These are phyloP conservation scores for Leucoagaricus sp. DNA, from an alignment of 1,284 basidiomycete genomes.

Conservation along the genomic window DNA sequence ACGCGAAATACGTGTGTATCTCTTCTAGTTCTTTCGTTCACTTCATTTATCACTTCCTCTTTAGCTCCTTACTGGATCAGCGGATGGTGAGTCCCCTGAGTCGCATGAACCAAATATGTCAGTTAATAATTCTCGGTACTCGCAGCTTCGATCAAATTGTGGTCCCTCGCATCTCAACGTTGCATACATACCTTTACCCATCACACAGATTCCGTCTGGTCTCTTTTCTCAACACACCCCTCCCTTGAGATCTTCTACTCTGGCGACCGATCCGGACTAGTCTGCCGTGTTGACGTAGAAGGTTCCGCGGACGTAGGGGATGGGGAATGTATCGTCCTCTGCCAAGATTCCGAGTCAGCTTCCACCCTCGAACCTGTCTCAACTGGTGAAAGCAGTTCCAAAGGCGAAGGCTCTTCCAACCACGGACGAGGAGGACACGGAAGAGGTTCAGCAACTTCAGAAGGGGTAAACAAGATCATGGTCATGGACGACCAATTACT, in stretches of 20 bases:
- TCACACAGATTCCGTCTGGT: conserved; percentile 96
- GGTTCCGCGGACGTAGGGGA: conserved; percentile 79
- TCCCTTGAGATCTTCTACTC: conserved; percentile 94
- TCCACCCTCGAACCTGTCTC: background rate
- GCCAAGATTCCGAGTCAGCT: conserved; percentile 52
- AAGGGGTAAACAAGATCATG: conserved; percentile 86
- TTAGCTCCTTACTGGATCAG: conserved; percentile 88
- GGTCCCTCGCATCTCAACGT: conserved; percentile 87
- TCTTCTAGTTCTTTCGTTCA: conserved; percentile 3
- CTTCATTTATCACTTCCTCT: conserved; percentile 6
- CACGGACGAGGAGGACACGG: conserved; percentile 31
- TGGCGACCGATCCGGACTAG: conserved; percentile 87
- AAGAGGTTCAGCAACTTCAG: conserved; percentile 33
- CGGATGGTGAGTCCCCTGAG: conserved; percentile 62
- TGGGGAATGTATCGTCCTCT: conserved; percentile 77
- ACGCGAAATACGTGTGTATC: conserved; percentile 80
- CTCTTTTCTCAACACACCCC: conserved; percentile 85
- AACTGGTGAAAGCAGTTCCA: conserved; percentile 53
- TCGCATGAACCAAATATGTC: background rate
- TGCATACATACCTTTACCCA: conserved; percentile 97
- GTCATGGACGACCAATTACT: conserved; percentile 85
- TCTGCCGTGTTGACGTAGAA: conserved; percentile 91
- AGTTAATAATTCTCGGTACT: background rate
- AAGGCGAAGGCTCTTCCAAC: conserved; percentile 81
- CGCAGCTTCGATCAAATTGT: conserved; percentile 82